These are phyloP conservation scores for Colletotrichum gloeosporioides DNA, from an alignment of 2,329 filamentous ascomycete genomes.

Conservation along the genomic window DNA sequence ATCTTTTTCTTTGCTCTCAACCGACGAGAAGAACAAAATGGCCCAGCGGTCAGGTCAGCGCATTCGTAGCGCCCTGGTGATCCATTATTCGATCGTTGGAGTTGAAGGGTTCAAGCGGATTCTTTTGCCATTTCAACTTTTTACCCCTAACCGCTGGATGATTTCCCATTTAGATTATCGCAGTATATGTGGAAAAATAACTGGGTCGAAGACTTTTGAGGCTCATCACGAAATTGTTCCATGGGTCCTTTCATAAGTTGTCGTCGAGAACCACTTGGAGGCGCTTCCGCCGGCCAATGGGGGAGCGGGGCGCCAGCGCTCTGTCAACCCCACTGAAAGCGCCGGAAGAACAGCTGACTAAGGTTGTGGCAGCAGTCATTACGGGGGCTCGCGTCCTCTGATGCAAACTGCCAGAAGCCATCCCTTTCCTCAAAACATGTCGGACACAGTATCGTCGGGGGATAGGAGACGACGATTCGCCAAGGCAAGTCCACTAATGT, in stretches of 20 bases:
- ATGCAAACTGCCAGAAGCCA: neutral
- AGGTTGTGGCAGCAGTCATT: neutral
- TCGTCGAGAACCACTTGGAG: neutral
- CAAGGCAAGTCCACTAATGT: neutral
- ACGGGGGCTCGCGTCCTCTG: neutral
- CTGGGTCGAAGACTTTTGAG: no score
- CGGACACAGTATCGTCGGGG: neutral
- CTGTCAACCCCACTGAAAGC: neutral
- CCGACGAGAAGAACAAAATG: neutral
- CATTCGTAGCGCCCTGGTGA: neutral
- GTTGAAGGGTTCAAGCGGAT: neutral
- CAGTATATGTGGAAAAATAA: no score
- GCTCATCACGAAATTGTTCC: no score
- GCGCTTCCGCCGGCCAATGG: neutral
- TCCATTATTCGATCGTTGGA: neutral
- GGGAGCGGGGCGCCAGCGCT: neutral
- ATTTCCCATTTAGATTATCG: no score
- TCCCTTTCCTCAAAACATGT: neutral
- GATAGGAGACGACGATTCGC: neutral
- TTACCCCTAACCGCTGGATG: neutral
- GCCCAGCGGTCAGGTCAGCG: neutral
- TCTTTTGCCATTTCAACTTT: neutral
- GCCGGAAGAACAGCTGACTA: neutral
- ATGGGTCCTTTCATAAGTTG: no score
- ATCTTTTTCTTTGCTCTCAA: fast-evolving